Percentiles rank a stretch among this genome's conserved stretches.
These are phyloP conservation scores for Trifolium fragiferum DNA, from an alignment of 306 rosid species.

Conservation along the genomic window DNA sequence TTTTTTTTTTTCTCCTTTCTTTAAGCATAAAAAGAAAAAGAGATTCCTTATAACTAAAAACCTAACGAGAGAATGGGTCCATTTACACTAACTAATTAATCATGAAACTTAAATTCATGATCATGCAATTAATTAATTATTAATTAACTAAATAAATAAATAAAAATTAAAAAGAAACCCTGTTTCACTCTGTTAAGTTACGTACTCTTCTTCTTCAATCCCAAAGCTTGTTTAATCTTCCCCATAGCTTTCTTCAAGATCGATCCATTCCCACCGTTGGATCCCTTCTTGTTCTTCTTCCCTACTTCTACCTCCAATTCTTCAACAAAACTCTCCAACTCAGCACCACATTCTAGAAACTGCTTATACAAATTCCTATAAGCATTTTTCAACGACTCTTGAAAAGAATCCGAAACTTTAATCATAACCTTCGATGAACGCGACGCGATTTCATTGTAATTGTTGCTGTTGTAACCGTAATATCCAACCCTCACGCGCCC, in stretches of 20 bases:
- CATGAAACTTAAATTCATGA: neutral
- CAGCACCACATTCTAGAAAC: neutral
- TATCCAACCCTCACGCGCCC: conserved; percentile 11
- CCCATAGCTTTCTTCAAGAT: neutral
- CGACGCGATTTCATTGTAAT: neutral
- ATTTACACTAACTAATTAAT: neutral
- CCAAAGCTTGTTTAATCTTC: neutral
- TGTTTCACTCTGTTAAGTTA: neutral
- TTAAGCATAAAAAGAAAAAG: neutral
- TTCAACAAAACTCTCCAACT: neutral
- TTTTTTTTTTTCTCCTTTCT: too few species aligned
- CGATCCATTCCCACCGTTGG: neutral
- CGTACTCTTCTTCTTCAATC: neutral
- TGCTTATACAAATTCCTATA: neutral
- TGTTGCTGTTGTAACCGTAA: conserved; percentile 1
- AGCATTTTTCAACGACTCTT: neutral
- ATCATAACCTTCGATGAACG: neutral
- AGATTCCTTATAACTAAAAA: neutral
- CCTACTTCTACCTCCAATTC: neutral
- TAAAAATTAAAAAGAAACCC: neutral
- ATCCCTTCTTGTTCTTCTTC: neutral
- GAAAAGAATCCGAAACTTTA: neutral
- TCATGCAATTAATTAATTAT: neutral
- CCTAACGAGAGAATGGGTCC: neutral
- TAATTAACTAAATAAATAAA: too few species aligned